These are phyloP conservation scores for sunflower (Helianthus annuus) DNA, from an alignment of 129 eudicot species.

Conservation along the genomic window DNA sequence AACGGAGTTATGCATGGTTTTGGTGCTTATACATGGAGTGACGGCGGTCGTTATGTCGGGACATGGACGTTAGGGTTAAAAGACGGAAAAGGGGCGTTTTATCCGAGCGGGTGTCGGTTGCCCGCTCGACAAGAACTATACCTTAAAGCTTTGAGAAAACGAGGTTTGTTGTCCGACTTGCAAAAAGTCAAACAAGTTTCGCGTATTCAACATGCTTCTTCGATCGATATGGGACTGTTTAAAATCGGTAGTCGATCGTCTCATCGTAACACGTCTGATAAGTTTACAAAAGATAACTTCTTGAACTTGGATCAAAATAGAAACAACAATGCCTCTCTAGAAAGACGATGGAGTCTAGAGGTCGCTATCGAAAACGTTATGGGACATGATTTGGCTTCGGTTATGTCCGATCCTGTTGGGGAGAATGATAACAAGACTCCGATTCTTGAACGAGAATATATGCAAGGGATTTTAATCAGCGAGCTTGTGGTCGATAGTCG, in stretches of 20 bases:
- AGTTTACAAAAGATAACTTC: conserved; percentile 29
- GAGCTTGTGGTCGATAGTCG: conserved; percentile 66
- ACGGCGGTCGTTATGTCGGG: conserved; percentile 81
- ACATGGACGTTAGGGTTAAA: conserved; percentile 89
- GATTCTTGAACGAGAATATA: conserved; percentile 87
- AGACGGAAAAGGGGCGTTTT: conserved; percentile 89
- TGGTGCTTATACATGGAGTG: conserved; percentile 84
- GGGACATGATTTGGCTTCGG: conserved; percentile 55
- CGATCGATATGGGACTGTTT: conserved; percentile 78
- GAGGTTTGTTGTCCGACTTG: conserved; percentile 70
- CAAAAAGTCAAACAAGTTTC: conserved; percentile 74
- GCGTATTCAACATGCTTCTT: conserved; percentile 78
- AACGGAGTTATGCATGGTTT: conserved; percentile 84
- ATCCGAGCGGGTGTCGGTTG: conserved; percentile 61
- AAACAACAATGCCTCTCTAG: conserved; percentile 59
- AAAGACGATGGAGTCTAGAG: conserved; percentile 94
- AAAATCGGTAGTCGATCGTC: conserved; percentile 56
- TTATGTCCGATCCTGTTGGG: conserved; percentile 47
- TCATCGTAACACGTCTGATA: conserved; percentile 43
- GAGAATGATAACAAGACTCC: conserved; percentile 53
- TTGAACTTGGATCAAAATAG: conserved; percentile 45
- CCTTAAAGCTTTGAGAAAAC: conserved; percentile 73
- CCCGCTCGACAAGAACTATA: conserved; percentile 64
- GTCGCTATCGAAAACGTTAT: conserved; percentile 78
- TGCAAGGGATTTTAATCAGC: conserved; percentile 96